Conservation (phyloP, 345 rosid genomes). For the Dipteronia dyeriana region DNA sequence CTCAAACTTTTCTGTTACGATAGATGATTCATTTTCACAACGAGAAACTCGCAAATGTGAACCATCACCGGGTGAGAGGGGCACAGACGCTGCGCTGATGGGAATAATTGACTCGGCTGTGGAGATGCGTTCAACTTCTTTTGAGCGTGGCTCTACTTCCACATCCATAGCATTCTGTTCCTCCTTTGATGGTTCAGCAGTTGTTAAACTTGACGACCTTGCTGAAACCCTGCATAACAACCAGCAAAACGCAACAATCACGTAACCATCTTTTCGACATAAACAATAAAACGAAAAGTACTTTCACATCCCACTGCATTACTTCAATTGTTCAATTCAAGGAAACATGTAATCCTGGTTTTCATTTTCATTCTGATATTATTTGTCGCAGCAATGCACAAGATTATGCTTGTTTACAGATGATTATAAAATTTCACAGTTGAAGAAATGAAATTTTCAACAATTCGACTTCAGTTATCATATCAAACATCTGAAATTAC, state of each 20-base stretch:
- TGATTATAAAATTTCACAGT: not conserved
- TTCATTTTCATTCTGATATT: not conserved
- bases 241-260: conserved; percentile 10
- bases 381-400: too few relatives aligned
- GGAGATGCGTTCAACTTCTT: conserved; percentile 31
- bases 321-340: not conserved
- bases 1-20: conserved; percentile 7
- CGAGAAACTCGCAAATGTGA: conserved; percentile 32
- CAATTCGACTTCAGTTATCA: not conserved
- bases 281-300: not conserved
- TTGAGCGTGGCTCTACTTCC: conserved; percentile 29
- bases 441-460: not conserved
- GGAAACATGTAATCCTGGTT: not conserved
- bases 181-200: conserved; percentile 39
- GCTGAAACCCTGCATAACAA: conserved; percentile 53
- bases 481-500: not conserved
- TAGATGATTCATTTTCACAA: conserved; percentile 26
- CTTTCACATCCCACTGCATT: not conserved
- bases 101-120: conserved; percentile 17
- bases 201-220: conserved; percentile 49
- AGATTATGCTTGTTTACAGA: too few relatives aligned
- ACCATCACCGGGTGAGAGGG: conserved; percentile 21
- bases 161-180: conserved; percentile 27
- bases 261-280: not conserved
- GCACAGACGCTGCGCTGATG: conserved; percentile 8